phyloP scores from a whole-genome alignment of 192 early-diverging fungal species.

The Haplosporangium gracile region DNA sequence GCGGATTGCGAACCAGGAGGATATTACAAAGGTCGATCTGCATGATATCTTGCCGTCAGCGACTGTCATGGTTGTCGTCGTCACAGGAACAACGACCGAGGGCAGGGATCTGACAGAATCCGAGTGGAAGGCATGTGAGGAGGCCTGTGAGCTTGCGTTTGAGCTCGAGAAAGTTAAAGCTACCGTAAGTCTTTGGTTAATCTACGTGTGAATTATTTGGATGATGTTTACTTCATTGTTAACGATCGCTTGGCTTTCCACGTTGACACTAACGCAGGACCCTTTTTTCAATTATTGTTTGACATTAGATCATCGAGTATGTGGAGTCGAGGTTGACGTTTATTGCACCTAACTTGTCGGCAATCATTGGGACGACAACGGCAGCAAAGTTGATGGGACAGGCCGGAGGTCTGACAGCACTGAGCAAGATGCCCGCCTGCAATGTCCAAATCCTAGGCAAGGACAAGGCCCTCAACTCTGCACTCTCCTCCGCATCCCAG shows the following conservation, averaged over 20 bases:
- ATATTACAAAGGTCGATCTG: conserved; percentile 86
- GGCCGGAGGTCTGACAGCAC: conserved; percentile 87
- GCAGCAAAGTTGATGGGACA: conserved; percentile 94
- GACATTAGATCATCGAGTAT: conserved; percentile 81
- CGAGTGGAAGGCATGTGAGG: conserved; percentile 74
- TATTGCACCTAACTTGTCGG: conserved; percentile 95
- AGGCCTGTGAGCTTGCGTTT: conserved; percentile 85
- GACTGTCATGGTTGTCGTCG: conserved; percentile 91
- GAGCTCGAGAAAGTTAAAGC: conserved; percentile 79
- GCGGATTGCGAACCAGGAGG: conserved; percentile 82
- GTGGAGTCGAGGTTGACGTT: conserved; percentile 92
- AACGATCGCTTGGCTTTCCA: neutral
- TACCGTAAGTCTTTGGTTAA: conserved; percentile 57
- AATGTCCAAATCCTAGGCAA: conserved; percentile 79
- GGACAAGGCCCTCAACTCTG: conserved; percentile 58
- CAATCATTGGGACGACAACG: conserved; percentile 84
- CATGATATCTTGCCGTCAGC: conserved; percentile 84
- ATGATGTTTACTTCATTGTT: neutral
- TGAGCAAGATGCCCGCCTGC: conserved; percentile 93
- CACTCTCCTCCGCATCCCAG: conserved; percentile 74
- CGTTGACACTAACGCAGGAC: neutral
- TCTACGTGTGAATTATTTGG: no score
- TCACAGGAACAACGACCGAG: conserved; percentile 89
- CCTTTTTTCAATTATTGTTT: conserved; percentile 1
- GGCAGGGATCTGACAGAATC: conserved; percentile 73